phyloP scores from a whole-genome alignment of 306 rosid genomes.

The peach (Prunus persica) region DNA sequence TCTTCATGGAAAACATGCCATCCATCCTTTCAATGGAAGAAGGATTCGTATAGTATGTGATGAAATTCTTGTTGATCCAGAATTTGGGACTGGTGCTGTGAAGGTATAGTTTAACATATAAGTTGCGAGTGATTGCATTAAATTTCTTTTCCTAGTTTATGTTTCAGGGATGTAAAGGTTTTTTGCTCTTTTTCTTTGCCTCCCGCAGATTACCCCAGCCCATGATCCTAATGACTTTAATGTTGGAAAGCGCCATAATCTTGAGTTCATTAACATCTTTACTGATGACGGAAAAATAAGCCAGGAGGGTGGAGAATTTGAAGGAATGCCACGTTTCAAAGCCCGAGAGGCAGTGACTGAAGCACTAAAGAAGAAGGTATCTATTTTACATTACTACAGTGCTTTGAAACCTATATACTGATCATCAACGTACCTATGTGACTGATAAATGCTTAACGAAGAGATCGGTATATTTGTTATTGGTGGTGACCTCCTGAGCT shows the following conservation, averaged over 20 bases:
- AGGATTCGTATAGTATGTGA: constrained; percentile 82
- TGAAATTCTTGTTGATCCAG: constrained; percentile 84
- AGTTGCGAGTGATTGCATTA: neutral
- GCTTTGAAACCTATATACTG: neutral
- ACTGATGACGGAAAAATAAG: constrained; percentile 90
- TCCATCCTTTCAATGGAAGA: constrained; percentile 89
- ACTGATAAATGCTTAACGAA: neutral
- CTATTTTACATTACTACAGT: neutral
- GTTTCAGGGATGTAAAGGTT: neutral
- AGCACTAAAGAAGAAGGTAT: constrained; percentile 78
- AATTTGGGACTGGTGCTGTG: constrained; percentile 94
- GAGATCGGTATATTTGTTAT: neutral
- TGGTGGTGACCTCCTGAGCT: neutral
- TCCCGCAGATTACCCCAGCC: constrained; percentile 91
- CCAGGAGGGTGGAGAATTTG: constrained; percentile 86
- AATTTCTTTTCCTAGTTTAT: constrained; percentile 12
- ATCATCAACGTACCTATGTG: neutral
- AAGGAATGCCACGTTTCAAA: constrained; percentile 80
- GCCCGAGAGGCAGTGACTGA: constrained; percentile 71
- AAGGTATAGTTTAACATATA: constrained; percentile 54
- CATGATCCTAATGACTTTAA: constrained; percentile 98
- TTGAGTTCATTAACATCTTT: constrained; percentile 75
- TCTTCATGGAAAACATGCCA: constrained; percentile 83
- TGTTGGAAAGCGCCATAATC: constrained; percentile 85
- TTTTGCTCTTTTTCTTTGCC: constrained; percentile 9